A percentile compares a stretch with the other conserved stretches of the same genome.
phyloP scores from a whole-genome alignment of 805 yeast species.

The Lipomyces starkeyi region DNA sequence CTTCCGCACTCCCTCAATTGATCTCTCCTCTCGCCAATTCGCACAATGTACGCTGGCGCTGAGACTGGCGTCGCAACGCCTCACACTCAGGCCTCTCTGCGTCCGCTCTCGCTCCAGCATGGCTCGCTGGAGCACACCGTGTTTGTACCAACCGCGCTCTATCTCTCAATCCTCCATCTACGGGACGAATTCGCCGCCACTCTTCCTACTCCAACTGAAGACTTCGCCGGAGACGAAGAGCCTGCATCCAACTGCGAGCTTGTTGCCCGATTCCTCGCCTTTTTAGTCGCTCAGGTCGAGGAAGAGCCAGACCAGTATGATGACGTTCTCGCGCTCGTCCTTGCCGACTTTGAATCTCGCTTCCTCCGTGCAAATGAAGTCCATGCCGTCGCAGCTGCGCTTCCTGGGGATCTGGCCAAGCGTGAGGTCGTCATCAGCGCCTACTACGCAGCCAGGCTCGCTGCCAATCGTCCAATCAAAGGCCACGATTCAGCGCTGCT shows the following conservation, averaged over 20 bases:
- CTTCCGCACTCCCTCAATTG: constrained; percentile 3
- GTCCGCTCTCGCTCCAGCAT: constrained; percentile 84
- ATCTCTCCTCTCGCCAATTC: constrained; percentile 12
- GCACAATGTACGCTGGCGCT: constrained; percentile 38
- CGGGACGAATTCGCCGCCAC: constrained; percentile 82
- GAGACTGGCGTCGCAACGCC: constrained; percentile 53
- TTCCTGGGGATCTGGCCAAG: constrained; percentile 62
- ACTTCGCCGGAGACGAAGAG: constrained; percentile 83
- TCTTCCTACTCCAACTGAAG: constrained; percentile 75
- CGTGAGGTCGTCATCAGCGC: constrained; percentile 76
- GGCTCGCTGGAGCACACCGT: constrained; percentile 89
- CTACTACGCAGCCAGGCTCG: constrained; percentile 68
- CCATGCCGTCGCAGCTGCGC: constrained; percentile 81
- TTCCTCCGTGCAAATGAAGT: constrained; percentile 79
- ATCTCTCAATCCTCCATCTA: constrained; percentile 82
- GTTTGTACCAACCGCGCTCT: constrained; percentile 80
- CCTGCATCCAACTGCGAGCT: constrained; percentile 87
- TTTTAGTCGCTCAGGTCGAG: constrained; percentile 48
- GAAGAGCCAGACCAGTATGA: constrained; percentile 60
- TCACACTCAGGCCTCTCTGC: constrained; percentile 56
- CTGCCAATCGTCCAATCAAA: constrained; percentile 57
- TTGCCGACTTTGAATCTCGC: constrained; percentile 83
- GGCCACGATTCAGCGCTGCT: constrained; percentile 65
- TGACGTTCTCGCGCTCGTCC: constrained; percentile 70
- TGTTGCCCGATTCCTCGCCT: constrained; percentile 80